Base-by-base conservation (phyloP, 2,329 filamentous ascomycete species). In the Domatiomyces globalis region DNA sequence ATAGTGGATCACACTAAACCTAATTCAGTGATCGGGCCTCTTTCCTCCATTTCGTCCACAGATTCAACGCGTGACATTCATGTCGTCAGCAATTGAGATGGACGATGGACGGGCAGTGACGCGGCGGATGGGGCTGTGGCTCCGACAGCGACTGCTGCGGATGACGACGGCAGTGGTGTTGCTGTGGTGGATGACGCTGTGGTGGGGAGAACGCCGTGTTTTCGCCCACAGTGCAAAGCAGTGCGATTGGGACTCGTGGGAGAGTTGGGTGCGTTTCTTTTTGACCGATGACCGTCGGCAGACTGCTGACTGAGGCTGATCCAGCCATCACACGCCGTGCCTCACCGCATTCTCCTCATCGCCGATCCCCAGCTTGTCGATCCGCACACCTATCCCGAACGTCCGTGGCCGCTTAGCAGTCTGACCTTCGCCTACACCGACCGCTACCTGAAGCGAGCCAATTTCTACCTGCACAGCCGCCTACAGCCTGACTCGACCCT, bases 301-400 rank as follows among this genome's bases (percentile, higher is more conserved):
- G 45, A 18, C 54, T 22, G 59, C 29, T 15, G 7, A 50, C 43
- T 29, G n/a, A 48, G 33, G 4, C 2, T 51, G 39, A 36, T 51
- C 39, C 63, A 95, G 92, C 87, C 88, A 49, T 69, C 77, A 61
- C 80, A 76, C 59, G 84, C 89, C 48, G 80, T 77, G 33, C 92
- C 92, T 25, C 89, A 96, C 66, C 86, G 83, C 64, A 76, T 94
- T 59, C 75, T 87, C 60, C 82, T 95, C 64, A 75, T 95, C 58
- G 87, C 89, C 54, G 89, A 95, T 63, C 89, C 89, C 44, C 89
- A 95, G 66, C 77, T 95, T 53, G 87, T 92, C 63, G 89, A 95
- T 67, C 86, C 88, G 50, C 87, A 95, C 67, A 94, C 88, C n/a
- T 95, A 95, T 63, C 87, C 88, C 2, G 87, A 84, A 60, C 81